These are phyloP conservation scores for Boeremia exigua DNA, from an alignment of 2,329 filamentous ascomycete species.

Conservation along the genomic window DNA sequence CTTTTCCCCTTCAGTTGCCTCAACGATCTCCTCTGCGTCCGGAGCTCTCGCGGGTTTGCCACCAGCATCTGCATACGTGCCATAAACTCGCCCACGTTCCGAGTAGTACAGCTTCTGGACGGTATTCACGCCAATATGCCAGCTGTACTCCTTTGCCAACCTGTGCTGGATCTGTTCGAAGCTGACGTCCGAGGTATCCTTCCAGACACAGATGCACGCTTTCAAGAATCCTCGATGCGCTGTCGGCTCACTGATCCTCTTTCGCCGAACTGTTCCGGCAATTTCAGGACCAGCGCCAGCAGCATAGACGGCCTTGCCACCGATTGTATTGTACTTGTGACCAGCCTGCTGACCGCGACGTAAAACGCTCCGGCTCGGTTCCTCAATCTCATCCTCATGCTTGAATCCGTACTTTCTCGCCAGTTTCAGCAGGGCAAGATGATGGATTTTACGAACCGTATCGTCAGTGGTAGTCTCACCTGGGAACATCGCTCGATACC, in stretches of 20 bases:
- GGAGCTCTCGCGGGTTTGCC: background rate
- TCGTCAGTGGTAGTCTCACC: conserved; percentile 14
- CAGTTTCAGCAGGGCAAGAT: conserved; percentile 4
- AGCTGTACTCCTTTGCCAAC: conserved; percentile 15
- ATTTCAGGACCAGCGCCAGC: background rate
- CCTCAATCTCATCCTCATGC: conserved; percentile 5
- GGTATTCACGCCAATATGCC: conserved; percentile 20
- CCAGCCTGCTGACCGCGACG: conserved; percentile 16
- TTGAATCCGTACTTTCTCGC: conserved; percentile 17
- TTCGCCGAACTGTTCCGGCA: background rate
- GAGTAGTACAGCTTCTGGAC: conserved; percentile 21
- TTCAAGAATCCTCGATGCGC: conserved; percentile 11
- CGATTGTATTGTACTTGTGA: conserved; percentile 6
- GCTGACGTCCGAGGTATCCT: conserved; percentile 12
- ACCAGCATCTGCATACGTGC: background rate
- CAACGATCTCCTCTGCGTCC: background rate
- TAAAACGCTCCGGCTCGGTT: conserved; percentile 4
- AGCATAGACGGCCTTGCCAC: background rate
- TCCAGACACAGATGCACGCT: conserved; percentile 26
- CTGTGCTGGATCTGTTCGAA: conserved; percentile 20
- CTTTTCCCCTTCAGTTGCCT: background rate
- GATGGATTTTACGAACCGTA: conserved; percentile 21
- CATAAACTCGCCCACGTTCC: conserved; percentile 17
- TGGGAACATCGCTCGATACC: conserved; percentile 17
- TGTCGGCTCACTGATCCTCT: background rate